Percentiles rank a stretch among this genome's conserved stretches.
Conservation (phyloP, 148 eudicot genomes). For the Rhododendron henanense region DNA sequence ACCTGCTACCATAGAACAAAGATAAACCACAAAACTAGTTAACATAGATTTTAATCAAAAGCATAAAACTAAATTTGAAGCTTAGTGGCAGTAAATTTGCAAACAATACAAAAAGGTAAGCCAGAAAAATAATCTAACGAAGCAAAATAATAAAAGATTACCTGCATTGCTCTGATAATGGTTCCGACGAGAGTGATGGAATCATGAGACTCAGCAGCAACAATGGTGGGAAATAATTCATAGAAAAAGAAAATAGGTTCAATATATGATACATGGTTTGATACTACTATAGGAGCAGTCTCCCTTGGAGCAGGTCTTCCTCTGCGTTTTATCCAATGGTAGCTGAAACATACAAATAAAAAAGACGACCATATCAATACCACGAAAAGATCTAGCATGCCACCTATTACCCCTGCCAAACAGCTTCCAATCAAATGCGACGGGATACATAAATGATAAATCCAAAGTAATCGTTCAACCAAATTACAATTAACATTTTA, state of each 20-base stretch:
- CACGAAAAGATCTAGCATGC: too few species aligned
- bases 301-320: conserved; percentile 90
- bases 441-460: too few species aligned
- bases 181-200: conserved; percentile 87
- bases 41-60: not conserved
- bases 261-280: conserved; percentile 91
- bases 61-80: not conserved
- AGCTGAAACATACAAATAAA: conserved; percentile 41
- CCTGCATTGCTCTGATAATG: conserved; percentile 99
- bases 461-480: too few species aligned
- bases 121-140: not conserved
- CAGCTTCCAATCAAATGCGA: too few species aligned
- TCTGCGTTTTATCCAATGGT: conserved; percentile 87
- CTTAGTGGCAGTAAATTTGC: not conserved
- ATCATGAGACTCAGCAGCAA: conserved; percentile 89
- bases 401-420: too few species aligned
- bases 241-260: conserved; percentile 95
- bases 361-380: not conserved
- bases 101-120: not conserved
- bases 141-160: conserved; percentile 18
- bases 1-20: conserved; percentile 42
- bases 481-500: too few species aligned
- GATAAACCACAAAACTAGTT: not conserved
- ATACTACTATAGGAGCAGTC: conserved; percentile 83
- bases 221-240: conserved; percentile 86